Percentiles rank a stretch among this genome's conserved stretches.
phyloP scores from a whole-genome alignment of 768 basidiomycete genomes.

The Cubamyces lactineus region DNA sequence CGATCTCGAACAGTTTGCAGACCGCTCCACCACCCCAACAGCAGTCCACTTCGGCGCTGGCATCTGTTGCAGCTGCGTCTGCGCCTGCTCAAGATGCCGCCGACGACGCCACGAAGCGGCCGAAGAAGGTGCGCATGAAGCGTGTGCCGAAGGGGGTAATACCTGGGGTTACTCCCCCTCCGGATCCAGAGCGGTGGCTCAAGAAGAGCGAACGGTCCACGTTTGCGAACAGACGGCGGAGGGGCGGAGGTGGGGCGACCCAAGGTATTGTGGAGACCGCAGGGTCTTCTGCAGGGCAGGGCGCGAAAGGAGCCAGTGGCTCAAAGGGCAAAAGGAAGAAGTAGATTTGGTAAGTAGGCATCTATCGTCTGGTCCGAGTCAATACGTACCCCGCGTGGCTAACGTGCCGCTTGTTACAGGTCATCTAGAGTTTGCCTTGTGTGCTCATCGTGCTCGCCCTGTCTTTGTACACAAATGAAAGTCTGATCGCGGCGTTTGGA shows the following conservation, averaged over 20 bases:
- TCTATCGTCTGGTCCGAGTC: neutral
- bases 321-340: constrained; percentile 72
- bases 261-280: constrained; percentile 58
- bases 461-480: constrained; percentile 11
- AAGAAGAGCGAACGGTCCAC: constrained; percentile 82
- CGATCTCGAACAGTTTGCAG: constrained; percentile 58
- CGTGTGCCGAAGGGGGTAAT: constrained; percentile 77
- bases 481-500: neutral
- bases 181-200: constrained; percentile 87
- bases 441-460: constrained; percentile 14
- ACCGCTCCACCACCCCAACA: constrained; percentile 60
- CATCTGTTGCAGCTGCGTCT: constrained; percentile 16
- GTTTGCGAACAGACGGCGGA: constrained; percentile 56
- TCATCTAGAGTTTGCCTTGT: constrained; percentile 17
- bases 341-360: constrained; percentile 37
- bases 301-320: constrained; percentile 36
- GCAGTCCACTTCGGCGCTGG: constrained; percentile 35
- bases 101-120: constrained; percentile 31
- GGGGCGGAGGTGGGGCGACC: constrained; percentile 56
- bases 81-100: constrained; percentile 18
- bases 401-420: neutral
- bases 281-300: constrained; percentile 36
- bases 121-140: constrained; percentile 58
- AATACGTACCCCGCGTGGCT: constrained; percentile 1
- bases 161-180: constrained; percentile 78